Conservation (phyloP, 306 rosid species). For the Cicer bijugum region DNA sequence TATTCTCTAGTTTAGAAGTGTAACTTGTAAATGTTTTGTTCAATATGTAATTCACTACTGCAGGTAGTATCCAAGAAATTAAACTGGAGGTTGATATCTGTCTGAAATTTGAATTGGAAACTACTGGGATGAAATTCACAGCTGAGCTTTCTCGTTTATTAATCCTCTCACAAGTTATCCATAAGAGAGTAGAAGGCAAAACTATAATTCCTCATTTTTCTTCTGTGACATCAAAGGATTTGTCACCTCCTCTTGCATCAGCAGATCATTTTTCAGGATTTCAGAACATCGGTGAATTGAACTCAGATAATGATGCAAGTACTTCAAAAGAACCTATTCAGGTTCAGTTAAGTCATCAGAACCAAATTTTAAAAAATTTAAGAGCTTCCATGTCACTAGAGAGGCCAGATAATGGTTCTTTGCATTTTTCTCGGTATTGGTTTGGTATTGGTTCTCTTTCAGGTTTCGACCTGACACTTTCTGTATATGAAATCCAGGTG, state of each 20-base stretch:
- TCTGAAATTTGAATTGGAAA: slow-evolving; percentile 56
- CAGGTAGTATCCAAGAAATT: slow-evolving; percentile 75
- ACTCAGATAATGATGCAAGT: slow-evolving; percentile 57
- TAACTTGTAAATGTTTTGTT: neutral
- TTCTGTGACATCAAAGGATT: slow-evolving; percentile 50
- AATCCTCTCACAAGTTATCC: slow-evolving; percentile 64
- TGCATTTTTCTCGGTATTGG: slow-evolving; percentile 55
- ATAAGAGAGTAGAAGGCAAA: slow-evolving; percentile 48
- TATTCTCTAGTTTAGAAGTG: slow-evolving; percentile 26
- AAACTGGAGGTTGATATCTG: slow-evolving; percentile 63
- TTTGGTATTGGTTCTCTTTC: slow-evolving; percentile 67
- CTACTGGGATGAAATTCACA: slow-evolving; percentile 52
- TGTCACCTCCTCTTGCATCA: slow-evolving; percentile 49
- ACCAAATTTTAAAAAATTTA: slow-evolving; percentile 62
- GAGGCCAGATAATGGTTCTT: slow-evolving; percentile 50
- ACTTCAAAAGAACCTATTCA: slow-evolving; percentile 56
- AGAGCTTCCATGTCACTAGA: slow-evolving; percentile 63
- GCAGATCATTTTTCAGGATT: slow-evolving; percentile 50
- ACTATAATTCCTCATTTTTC: slow-evolving; percentile 65
- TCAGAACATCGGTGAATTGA: slow-evolving; percentile 50
- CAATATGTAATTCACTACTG: slow-evolving; percentile 45
- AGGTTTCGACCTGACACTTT: slow-evolving; percentile 69
- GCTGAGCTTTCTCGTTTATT: slow-evolving; percentile 68
- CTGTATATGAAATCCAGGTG: slow-evolving; percentile 79
- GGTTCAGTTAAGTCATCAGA: slow-evolving; percentile 50